These are phyloP conservation scores for Eutreptiella sp. DNA, from an alignment of 208 protist species.

Conservation along the genomic window DNA sequence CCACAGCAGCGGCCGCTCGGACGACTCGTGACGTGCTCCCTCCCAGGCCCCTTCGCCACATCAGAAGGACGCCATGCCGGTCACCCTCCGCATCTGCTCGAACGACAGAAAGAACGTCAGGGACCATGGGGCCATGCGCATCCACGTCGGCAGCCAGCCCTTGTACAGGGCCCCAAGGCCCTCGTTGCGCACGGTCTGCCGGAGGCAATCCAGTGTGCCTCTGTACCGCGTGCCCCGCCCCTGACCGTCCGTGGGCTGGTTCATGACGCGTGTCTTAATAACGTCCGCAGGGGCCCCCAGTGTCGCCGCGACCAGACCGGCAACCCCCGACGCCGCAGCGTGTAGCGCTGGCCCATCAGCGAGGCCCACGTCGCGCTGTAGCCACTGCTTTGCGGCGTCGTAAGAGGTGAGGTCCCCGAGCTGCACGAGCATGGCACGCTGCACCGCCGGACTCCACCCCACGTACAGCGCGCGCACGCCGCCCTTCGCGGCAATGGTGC, in stretches of 20 bases:
- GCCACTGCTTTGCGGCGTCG: slow-evolving; percentile 15
- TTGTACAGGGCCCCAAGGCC: slow-evolving; percentile 12
- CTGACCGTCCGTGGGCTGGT: no score
- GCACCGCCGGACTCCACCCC: slow-evolving; percentile 23
- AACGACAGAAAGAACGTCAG: slow-evolving; percentile 28
- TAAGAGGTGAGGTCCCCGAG: slow-evolving; percentile 24
- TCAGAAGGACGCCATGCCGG: no score
- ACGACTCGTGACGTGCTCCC: no score
- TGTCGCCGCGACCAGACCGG: slow-evolving; percentile 31
- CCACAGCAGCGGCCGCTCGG: no score
- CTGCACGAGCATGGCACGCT: slow-evolving; percentile 13
- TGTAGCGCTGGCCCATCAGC: slow-evolving; percentile 16
- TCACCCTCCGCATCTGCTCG: slow-evolving; percentile 25
- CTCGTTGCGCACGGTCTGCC: slow-evolving; percentile 9
- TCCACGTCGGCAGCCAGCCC: slow-evolving; percentile 18
- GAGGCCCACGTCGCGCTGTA: slow-evolving; percentile 8
- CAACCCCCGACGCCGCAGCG: slow-evolving; percentile 16
- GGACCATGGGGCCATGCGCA: slow-evolving; percentile 25
- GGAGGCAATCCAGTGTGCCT: slow-evolving; percentile 7
- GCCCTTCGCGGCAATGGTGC: neutral
- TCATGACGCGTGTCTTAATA: slow-evolving; percentile 36
- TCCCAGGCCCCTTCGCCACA: no score
- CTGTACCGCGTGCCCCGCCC: no score
- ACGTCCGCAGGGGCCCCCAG: slow-evolving; percentile 27
- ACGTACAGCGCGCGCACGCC: slow-evolving; percentile 18